phyloP scores from a whole-genome alignment of 768 basidiomycete species.

The Leccinum boreale region DNA sequence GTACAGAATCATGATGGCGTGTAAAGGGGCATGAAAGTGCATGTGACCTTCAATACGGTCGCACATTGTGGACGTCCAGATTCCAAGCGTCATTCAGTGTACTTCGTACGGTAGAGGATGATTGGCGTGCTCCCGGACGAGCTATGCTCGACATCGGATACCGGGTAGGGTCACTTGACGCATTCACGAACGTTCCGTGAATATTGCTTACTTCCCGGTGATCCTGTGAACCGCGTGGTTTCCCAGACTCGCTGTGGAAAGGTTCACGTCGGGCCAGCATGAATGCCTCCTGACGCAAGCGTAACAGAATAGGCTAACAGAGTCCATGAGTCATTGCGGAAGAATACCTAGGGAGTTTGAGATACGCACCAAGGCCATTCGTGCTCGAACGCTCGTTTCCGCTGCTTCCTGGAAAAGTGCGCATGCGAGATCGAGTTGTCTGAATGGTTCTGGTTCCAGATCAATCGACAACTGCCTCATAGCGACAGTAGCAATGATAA shows the following conservation, averaged over 20 bases:
- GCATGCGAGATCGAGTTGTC: conserved; percentile 46
- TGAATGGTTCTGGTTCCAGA: conserved; percentile 44
- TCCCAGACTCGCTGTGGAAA: conserved; percentile 9
- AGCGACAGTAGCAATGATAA: conserved; percentile 54
- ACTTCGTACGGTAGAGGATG: not conserved
- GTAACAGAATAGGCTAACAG: conserved; percentile 42
- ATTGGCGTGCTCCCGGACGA: not conserved
- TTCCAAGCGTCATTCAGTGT: conserved; percentile 33
- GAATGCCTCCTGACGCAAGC: conserved; percentile 41
- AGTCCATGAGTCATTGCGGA: not conserved
- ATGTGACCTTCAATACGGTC: conserved; percentile 5
- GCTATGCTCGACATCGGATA: not conserved
- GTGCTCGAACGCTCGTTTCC: conserved; percentile 46
- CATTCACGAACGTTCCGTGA: conserved; percentile 27
- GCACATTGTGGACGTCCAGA: conserved; percentile 41
- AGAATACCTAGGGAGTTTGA: not conserved
- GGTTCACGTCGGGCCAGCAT: conserved; percentile 26
- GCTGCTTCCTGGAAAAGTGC: conserved; percentile 43
- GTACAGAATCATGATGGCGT: not conserved
- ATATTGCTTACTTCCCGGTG: conserved; percentile 35
- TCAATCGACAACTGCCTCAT: conserved; percentile 42
- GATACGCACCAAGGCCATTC: conserved; percentile 40
- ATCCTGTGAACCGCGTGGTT: conserved; percentile 15
- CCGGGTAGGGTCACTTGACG: not conserved
- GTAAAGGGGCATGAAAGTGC: conserved; percentile 1